Evolutionary conservation across 1,284 basidiomycete species (phyloP).

Genomic region (Acaromyces ingoldii): DNA sequence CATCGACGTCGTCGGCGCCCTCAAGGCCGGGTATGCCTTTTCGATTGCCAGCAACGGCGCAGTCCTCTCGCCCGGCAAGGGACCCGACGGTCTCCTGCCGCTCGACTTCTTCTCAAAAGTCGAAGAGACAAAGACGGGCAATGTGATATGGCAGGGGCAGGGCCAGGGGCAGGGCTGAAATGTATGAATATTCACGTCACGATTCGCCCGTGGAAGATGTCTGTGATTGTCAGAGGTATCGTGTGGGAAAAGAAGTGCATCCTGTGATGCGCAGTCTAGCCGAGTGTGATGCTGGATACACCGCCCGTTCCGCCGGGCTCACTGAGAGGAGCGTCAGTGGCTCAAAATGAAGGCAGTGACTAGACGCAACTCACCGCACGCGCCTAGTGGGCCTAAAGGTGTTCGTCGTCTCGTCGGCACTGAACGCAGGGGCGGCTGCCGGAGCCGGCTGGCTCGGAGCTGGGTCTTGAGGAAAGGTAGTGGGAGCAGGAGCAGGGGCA

Average conservation of each 20-base stretch:
- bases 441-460: constrained; percentile 10
- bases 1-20: constrained; percentile 66
- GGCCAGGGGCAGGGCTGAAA: too few species aligned
- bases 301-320: constrained; percentile 35
- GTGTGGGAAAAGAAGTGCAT: background rate
- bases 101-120: constrained; percentile 24
- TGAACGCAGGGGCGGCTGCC: background rate
- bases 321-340: background rate
- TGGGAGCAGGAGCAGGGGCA: too few species aligned
- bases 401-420: background rate
- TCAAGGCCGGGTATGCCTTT: constrained; percentile 66
- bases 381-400: constrained; percentile 32
- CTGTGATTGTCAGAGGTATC: background rate
- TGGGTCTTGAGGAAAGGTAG: constrained; percentile 7
- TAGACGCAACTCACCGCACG: constrained; percentile 22
- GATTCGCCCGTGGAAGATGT: too few species aligned
- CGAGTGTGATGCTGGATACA: constrained; percentile 24
- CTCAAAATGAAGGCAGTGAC: background rate
- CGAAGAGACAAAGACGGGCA: constrained; percentile 20
- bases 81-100: constrained; percentile 14
- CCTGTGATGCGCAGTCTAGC: too few species aligned
- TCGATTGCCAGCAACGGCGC: constrained; percentile 76
- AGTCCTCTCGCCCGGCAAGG: constrained; percentile 67
- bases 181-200: too few species aligned
- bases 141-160: constrained; percentile 20